A percentile compares a stretch with the other conserved stretches of the same genome.
Conservation (phyloP, 2,329 filamentous ascomycete species). For the Neonectria neomacrospora region DNA sequence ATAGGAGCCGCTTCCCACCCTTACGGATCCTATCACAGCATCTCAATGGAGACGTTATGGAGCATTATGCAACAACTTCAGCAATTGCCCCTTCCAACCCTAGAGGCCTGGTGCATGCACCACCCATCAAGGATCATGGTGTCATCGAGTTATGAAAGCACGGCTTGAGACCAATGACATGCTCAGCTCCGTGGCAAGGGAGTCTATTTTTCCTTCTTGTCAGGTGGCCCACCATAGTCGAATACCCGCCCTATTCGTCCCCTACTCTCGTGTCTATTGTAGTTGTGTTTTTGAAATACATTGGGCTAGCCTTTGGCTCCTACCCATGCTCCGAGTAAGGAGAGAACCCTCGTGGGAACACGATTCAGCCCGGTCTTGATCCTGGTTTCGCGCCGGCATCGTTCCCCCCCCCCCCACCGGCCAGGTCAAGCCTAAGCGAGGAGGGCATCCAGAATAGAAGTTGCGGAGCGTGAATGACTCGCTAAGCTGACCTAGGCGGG, state of each 20-base stretch:
- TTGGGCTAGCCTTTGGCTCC: background rate
- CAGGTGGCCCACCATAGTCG: background rate
- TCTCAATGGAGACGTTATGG: background rate
- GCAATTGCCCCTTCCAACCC: background rate
- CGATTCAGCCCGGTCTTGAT: conserved; percentile 2
- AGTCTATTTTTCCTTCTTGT: background rate
- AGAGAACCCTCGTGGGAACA: background rate
- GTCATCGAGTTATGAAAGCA: background rate
- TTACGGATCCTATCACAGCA: background rate
- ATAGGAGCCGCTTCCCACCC: background rate
- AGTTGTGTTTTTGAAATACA: background rate
- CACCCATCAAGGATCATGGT: conserved; percentile 1
- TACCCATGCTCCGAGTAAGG: background rate
- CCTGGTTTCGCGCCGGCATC: conserved; percentile 5
- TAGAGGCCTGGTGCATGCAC: background rate
- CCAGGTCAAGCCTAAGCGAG: background rate
- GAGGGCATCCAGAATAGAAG: background rate
- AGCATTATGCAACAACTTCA: background rate
- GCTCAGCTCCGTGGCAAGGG: background rate
- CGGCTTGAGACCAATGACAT: background rate
- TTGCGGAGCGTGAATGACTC: background rate
- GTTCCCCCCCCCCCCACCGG: conserved; percentile 13
- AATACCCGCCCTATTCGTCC: background rate
- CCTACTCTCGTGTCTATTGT: background rate
- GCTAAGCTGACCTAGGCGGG: background rate